A percentile compares a stretch with the other conserved stretches of the same genome.
These are phyloP conservation scores for Berberis thunbergii DNA, from an alignment of 164 flowering plant genomes.

Conservation along the genomic window DNA sequence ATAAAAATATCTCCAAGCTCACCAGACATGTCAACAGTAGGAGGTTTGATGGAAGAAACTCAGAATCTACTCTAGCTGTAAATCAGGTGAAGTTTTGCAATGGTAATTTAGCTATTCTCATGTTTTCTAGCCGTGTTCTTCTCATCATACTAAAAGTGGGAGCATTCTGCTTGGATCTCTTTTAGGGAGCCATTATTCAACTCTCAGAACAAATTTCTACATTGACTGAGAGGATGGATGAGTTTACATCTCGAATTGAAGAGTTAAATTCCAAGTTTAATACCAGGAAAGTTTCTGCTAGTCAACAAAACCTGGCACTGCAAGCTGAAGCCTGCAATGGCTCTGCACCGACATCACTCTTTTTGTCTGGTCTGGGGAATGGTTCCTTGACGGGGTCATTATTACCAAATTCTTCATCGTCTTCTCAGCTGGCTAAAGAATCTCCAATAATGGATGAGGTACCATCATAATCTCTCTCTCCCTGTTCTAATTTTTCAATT, in stretches of 20 bases:
- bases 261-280: slow-evolving; percentile 71
- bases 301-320: slow-evolving; percentile 54
- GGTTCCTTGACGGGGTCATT: slow-evolving; percentile 31
- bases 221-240: slow-evolving; percentile 83
- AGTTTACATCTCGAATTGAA: slow-evolving; percentile 69
- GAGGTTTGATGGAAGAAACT: slow-evolving; percentile 41
- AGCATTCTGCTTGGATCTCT: slow-evolving; percentile 1
- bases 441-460: slow-evolving; percentile 82
- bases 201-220: slow-evolving; percentile 90
- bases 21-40: slow-evolving; percentile 29
- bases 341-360: slow-evolving; percentile 66
- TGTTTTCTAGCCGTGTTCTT: too few relatives aligned
- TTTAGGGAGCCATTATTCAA: slow-evolving; percentile 59
- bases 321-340: slow-evolving; percentile 74
- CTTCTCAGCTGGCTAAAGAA: slow-evolving; percentile 70
- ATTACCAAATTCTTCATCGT: slow-evolving; percentile 63
- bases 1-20: slow-evolving; percentile 48
- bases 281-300: slow-evolving; percentile 32
- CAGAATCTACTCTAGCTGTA: slow-evolving; percentile 32
- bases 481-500: not conserved
- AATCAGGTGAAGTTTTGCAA: slow-evolving; percentile 39
- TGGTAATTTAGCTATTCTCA: not conserved
- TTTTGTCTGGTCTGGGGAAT: slow-evolving; percentile 58
- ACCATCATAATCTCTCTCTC: slow-evolving; percentile 1
- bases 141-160: too few relatives aligned